These are phyloP conservation scores for Trichoderma virens DNA, from an alignment of 495 filamentous ascomycete species.

Conservation along the genomic window DNA sequence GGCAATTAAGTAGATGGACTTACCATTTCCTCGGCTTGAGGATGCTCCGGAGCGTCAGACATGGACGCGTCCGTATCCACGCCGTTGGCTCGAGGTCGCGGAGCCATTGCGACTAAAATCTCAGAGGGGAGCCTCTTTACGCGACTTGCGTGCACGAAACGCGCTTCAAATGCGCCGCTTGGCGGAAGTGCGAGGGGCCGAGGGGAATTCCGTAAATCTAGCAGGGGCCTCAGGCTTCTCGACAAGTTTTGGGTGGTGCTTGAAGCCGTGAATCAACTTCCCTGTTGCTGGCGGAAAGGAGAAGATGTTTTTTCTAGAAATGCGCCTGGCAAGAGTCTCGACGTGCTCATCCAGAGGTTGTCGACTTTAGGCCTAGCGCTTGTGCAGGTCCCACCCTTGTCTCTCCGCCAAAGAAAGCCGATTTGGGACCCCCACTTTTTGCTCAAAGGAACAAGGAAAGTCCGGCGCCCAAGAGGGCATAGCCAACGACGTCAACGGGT, in stretches of 20 bases:
- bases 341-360: slow-evolving; percentile 2
- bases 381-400: slow-evolving; percentile 5
- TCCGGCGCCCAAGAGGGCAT: not conserved
- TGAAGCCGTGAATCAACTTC: not conserved
- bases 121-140: slow-evolving; percentile 16
- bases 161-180: slow-evolving; percentile 31
- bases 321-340: slow-evolving; percentile 7
- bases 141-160: slow-evolving; percentile 25
- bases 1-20: slow-evolving; percentile 16
- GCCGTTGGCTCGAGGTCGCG: slow-evolving; percentile 40
- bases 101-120: slow-evolving; percentile 45
- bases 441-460: not conserved
- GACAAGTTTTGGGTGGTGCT: not conserved
- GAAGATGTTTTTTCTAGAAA: slow-evolving; percentile 8
- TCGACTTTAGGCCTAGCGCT: not conserved
- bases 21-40: slow-evolving; percentile 40
- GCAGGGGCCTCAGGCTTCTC: not conserved
- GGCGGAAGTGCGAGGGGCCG: not conserved
- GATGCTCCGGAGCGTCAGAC: slow-evolving; percentile 52
- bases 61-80: slow-evolving; percentile 48
- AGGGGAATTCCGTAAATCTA: not conserved
- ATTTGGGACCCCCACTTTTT: not conserved
- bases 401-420: slow-evolving; percentile 5
- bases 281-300: not conserved
- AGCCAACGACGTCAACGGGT: not conserved